Evolutionary conservation across 2,329 filamentous ascomycete species (phyloP).

Genomic region (Penicillium hesseltinei): DNA sequence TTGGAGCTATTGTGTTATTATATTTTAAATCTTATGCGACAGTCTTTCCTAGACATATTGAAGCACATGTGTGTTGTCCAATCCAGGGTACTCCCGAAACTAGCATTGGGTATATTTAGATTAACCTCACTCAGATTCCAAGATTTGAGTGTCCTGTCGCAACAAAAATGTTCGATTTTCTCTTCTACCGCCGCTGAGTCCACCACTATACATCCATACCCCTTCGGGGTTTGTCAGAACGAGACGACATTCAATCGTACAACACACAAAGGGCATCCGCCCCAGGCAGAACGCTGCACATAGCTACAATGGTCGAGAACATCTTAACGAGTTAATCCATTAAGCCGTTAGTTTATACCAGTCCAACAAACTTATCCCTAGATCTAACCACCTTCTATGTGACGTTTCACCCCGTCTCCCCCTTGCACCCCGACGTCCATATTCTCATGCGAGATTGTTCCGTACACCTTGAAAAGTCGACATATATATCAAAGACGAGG

Average conservation of each 20-base stretch:
- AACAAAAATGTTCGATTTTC: not conserved
- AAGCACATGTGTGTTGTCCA: not conserved
- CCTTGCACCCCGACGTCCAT: no score
- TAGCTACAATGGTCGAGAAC: not conserved
- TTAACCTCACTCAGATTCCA: not conserved
- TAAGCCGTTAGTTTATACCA: not conserved
- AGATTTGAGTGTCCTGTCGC: not conserved
- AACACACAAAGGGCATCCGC: not conserved
- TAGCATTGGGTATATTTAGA: not conserved
- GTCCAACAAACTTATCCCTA: not conserved
- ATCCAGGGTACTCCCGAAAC: no score
- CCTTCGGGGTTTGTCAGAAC: not conserved
- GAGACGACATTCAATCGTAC: not conserved
- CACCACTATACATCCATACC: no score
- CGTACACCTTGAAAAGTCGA: not conserved
- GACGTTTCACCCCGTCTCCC: not conserved
- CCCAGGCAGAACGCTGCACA: not conserved
- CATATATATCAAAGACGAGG: not conserved
- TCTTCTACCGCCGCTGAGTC: no score
- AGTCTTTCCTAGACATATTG: not conserved
- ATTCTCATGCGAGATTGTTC: not conserved
- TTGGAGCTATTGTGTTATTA: not conserved
- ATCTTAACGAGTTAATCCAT: fast-evolving
- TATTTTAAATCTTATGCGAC: not conserved
- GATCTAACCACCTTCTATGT: not conserved